Evolutionary conservation across 768 basidiomycete species (phyloP), one percentile per base, ranked within the genome.

Genomic region (Rhizopogon roseolus): DNA sequence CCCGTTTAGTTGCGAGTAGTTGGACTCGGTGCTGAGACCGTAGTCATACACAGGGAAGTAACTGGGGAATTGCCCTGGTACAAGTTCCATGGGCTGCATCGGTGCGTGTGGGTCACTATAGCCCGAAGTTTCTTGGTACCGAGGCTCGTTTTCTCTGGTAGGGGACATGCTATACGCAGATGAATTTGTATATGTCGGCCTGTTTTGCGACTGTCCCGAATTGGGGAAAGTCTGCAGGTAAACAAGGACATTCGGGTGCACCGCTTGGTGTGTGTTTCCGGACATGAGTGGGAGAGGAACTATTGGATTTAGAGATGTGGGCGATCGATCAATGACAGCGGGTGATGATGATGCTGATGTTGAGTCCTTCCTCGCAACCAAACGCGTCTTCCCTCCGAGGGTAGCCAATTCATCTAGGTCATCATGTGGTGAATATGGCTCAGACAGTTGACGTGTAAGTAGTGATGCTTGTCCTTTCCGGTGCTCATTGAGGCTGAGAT

Each of bases 31-130:
- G 19, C 59, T 51, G 41, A 75, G 68, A 19, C 75, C 78, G 63
- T 89, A 88, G 64, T 88, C 87, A 59, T 85, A 88, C 32, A 88
- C 86, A 1, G 85, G 78, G 76, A 90, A 88, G 61, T 88, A 89
- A 61, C 77, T 80, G 13, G 86, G 87, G 70, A 84, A 81, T 37
- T 63, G 68, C 8, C 68, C 68, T 2, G 68, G 58, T 1, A 68
- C 61, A 14, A 70, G 54, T 36, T 71, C 64, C 59, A 69, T 68
- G 38, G 67, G 57, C 34, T 68, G 69, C 48, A 66, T 64, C 39
- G 63, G 61, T 29, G 56, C 27, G 25, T 16, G 63, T 34, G 49
- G 54, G 49, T 52, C 66, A 54, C 17, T 52, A 27, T 49, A 52
- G 37, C 46, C 46, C 22, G 58, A 46, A n/a, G 50, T 50, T 40